Evolutionary conservation across 2,329 filamentous ascomycete species (phyloP), one percentile per base, ranked within the genome.

Genomic region (Neonectria faginata): DNA sequence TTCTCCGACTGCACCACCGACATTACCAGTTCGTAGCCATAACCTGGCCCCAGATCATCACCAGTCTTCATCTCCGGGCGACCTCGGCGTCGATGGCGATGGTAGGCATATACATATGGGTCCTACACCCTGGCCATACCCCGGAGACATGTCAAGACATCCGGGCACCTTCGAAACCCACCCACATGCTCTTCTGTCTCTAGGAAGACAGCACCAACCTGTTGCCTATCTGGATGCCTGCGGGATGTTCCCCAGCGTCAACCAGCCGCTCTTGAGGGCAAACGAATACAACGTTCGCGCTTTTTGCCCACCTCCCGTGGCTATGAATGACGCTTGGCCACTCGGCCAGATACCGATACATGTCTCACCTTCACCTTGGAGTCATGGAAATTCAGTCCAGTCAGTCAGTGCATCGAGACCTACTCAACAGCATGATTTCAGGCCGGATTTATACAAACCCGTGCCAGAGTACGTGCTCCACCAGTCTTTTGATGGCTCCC

Each of bases 271-370:
- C 31, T 65, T 80, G 60, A 76, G 74, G 64, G 74, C 76, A 33
- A 75, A 78, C 42, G 78, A 80, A 62, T 76, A 79, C 64, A 79
- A 80, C 57, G 76, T 79, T 18, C 74, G 77, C 51, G 78, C 78
- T 20, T 79, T 80, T 55, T 79, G 78, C 50, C 79, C 79, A 11
- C 78, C 77, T 0, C 78, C 79, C 4, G 69, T 73, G 29, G 73
- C 75, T 5, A 70, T 73, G 50, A 73, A 73, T 36, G 76, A 77
- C 39, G 71, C 72, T 20, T 57, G 79, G 10, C 72, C 75, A 3
- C 73, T 79, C 60, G 75, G 72, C 16, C 76, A 79, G 29, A 62
- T 67, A 29, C 57, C 62, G n/a, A 73, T 72, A 67, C 71, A 76
- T 11, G 60, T 56, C 57, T 69, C 64, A 16, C 63, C 57, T 33